Conservation (phyloP, 345 rosid species). For the Hevea brasiliensis region DNA sequence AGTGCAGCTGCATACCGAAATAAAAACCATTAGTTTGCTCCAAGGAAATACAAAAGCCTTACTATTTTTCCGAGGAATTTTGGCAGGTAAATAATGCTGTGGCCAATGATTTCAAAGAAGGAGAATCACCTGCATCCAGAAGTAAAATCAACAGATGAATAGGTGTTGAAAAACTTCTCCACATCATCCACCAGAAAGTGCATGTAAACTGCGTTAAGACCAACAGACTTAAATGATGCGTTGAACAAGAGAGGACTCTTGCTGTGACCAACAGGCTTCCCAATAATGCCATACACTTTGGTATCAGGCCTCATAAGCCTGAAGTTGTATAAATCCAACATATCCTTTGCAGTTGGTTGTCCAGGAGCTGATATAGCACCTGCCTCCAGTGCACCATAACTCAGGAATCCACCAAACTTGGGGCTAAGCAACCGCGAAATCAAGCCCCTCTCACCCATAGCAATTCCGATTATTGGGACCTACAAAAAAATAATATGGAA, state of each 20-base stretch:
- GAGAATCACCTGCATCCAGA: slow-evolving; percentile 48
- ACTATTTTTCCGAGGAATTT: no score
- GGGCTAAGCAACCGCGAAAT: slow-evolving; percentile 57
- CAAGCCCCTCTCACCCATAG: slow-evolving; percentile 60
- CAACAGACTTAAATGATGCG: slow-evolving; percentile 45
- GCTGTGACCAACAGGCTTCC: slow-evolving; percentile 65
- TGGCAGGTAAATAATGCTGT: no score
- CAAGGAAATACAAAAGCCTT: not conserved
- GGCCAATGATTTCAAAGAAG: not conserved
- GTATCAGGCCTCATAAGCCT: slow-evolving; percentile 52
- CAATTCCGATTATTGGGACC: slow-evolving; percentile 59
- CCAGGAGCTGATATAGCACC: slow-evolving; percentile 58
- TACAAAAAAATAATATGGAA: slow-evolving; percentile 14
- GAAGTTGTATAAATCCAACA: slow-evolving; percentile 53
- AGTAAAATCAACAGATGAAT: slow-evolving; percentile 49
- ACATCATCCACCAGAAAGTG: slow-evolving; percentile 54
- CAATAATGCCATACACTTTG: slow-evolving; percentile 65
- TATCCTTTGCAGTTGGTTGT: slow-evolving; percentile 51
- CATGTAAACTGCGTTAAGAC: slow-evolving; percentile 53
- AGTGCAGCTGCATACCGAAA: slow-evolving; percentile 36
- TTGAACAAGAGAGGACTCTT: slow-evolving; percentile 61
- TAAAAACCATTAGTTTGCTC: not conserved
- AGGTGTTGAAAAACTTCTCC: slow-evolving; percentile 43
- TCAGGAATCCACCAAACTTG: slow-evolving; percentile 56
- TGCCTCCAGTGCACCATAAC: slow-evolving; percentile 50